phyloP scores from a whole-genome alignment of 257 asterid genomes.

The Vinca minor region DNA sequence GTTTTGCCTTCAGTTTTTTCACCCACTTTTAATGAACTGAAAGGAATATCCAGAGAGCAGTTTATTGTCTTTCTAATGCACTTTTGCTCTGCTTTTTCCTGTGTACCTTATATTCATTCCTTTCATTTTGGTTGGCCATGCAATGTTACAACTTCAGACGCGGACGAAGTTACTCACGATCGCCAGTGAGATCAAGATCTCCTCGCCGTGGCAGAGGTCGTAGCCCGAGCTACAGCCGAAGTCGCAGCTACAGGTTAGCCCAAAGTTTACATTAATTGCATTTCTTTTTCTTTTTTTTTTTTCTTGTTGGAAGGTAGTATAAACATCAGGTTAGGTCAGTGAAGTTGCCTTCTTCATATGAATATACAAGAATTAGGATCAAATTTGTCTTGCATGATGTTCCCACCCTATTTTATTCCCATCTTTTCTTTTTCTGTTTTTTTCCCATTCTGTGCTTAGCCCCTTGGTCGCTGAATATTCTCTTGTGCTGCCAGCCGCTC shows the following conservation, averaged over 20 bases:
- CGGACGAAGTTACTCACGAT: slow-evolving; percentile 57
- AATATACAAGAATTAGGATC: background rate
- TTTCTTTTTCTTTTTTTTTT: no score
- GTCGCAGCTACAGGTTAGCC: slow-evolving; percentile 34
- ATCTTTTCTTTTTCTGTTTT: background rate
- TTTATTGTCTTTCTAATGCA: background rate
- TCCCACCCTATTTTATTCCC: background rate
- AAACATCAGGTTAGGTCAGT: no score
- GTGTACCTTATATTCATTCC: background rate
- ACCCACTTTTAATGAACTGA: no score
- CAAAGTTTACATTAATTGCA: no score
- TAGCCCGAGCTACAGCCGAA: slow-evolving; percentile 31
- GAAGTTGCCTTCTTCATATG: background rate
- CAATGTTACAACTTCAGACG: slow-evolving; percentile 29
- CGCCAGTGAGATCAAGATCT: slow-evolving; percentile 76
- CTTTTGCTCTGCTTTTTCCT: background rate
- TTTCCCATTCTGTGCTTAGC: background rate
- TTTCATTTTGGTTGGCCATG: slow-evolving; percentile 12
- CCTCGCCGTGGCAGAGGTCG: slow-evolving; percentile 41
- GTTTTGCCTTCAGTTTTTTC: no score
- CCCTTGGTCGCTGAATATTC: background rate
- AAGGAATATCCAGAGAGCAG: no score
- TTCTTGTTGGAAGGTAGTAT: background rate
- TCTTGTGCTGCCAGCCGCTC: slow-evolving; percentile 51
- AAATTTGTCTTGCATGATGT: background rate